Evolutionary conservation across 306 rosid species (phyloP).

Genomic region (Begonia loranthoides): DNA sequence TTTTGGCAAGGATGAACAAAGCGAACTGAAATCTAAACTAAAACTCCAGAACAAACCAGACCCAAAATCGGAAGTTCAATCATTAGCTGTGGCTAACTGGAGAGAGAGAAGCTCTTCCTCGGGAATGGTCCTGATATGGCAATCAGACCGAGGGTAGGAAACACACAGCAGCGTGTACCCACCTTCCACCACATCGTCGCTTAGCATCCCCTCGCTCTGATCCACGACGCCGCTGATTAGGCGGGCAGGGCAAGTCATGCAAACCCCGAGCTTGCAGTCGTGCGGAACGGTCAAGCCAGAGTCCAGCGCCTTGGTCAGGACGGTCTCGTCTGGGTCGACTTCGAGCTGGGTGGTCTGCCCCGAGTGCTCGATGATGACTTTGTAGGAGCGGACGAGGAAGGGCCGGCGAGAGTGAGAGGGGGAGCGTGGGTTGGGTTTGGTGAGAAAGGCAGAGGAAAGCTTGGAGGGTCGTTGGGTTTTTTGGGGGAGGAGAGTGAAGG

Average conservation of each 20-base stretch:
- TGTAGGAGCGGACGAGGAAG: constrained; percentile 36
- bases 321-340: constrained; percentile 44
- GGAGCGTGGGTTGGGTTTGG: constrained; percentile 12
- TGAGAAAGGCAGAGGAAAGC: constrained; percentile 14
- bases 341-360: constrained; percentile 44
- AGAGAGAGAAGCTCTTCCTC: constrained; percentile 78
- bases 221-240: constrained; percentile 69
- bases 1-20: background rate
- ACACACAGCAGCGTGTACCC: constrained; percentile 70
- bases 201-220: constrained; percentile 96
- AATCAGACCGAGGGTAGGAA: constrained; percentile 70
- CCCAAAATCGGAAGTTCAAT: constrained; percentile 16
- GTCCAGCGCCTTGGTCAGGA: constrained; percentile 56
- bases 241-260: constrained; percentile 98
- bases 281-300: constrained; percentile 65
- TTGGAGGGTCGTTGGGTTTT: constrained; percentile 24
- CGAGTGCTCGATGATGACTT: constrained; percentile 72
- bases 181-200: constrained; percentile 88
- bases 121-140: constrained; percentile 56
- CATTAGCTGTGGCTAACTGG: constrained; percentile 91
- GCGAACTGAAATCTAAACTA: no score
- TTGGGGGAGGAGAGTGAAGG: constrained; percentile 20
- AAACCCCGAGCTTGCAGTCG: constrained; percentile 95
- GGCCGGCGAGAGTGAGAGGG: constrained; percentile 18
- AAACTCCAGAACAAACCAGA: background rate